A percentile compares a stretch with the other conserved stretches of the same genome.
Evolutionary conservation across 495 filamentous ascomycete species (phyloP).

Genomic region (Penicillium parvum): DNA sequence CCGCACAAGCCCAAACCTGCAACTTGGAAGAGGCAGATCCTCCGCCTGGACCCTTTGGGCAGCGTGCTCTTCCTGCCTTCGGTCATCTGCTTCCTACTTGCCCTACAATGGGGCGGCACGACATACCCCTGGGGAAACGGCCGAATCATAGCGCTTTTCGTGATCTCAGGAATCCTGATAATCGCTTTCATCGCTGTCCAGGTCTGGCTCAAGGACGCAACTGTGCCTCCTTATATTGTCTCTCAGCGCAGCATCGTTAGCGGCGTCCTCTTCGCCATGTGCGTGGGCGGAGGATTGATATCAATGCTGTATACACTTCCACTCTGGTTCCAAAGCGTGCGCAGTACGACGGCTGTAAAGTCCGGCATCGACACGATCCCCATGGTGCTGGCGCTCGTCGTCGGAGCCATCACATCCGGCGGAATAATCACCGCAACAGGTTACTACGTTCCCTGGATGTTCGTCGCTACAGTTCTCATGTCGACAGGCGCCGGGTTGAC

Average conservation of each 20-base stretch:
- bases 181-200: constrained; percentile 45
- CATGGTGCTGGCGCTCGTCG: constrained; percentile 42
- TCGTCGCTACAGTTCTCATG: constrained; percentile 49
- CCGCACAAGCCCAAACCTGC: constrained; percentile 10
- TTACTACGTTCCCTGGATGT: constrained; percentile 63
- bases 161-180: constrained; percentile 42
- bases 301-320: constrained; percentile 58
- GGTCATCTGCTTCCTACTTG: constrained; percentile 52
- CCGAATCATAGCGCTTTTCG: constrained; percentile 50
- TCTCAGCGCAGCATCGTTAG: constrained; percentile 50
- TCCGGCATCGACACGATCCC: constrained; percentile 38
- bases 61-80: constrained; percentile 47
- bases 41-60: constrained; percentile 44
- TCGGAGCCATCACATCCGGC: constrained; percentile 47
- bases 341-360: constrained; percentile 23
- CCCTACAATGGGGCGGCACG: constrained; percentile 57
- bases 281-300: constrained; percentile 26
- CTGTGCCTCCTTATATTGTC: constrained; percentile 54
- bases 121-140: constrained; percentile 51
- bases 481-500: constrained; percentile 60
- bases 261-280: constrained; percentile 35
- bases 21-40: constrained; percentile 36
- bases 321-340: constrained; percentile 72
- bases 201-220: constrained; percentile 41
- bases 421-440: constrained; percentile 51